phyloP scores from a whole-genome alignment of 257 asterid species.

The Solanum piurae region DNA sequence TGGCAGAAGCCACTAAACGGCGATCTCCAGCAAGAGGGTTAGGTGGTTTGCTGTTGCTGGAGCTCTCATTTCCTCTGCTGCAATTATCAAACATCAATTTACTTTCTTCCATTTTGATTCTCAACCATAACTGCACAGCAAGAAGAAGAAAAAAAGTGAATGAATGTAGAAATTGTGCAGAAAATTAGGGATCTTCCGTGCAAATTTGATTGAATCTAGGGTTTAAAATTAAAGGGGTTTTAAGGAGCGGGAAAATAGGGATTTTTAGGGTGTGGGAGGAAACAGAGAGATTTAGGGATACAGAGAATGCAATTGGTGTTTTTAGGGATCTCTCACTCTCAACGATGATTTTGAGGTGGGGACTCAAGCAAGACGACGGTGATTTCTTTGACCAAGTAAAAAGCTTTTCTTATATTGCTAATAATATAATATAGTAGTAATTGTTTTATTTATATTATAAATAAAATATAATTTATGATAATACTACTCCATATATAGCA shows the following conservation, averaged over 20 bases:
- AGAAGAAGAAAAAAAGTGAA: neutral
- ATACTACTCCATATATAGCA: neutral
- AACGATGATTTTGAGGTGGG: neutral
- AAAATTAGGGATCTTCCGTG: neutral
- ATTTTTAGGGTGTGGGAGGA: neutral
- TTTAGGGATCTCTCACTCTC: neutral
- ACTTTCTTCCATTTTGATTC: conserved; percentile 71
- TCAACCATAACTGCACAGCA: conserved; percentile 40
- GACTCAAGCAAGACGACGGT: neutral
- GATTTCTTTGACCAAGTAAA: neutral
- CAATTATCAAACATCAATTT: conserved; percentile 30
- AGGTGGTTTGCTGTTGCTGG: conserved; percentile 69
- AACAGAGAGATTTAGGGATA: neutral
- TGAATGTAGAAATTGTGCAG: neutral
- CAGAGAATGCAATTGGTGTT: neutral
- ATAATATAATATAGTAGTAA: no score
- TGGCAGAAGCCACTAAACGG: conserved; percentile 18
- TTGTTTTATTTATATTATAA: neutral
- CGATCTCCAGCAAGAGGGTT: conserved; percentile 34
- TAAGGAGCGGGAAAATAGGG: neutral
- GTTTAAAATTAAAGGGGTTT: neutral
- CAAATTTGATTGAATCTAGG: neutral
- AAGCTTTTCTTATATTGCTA: neutral
- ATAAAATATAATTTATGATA: neutral
- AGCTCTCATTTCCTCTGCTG: conserved; percentile 30